A percentile compares a stretch with the other conserved stretches of the same genome.
phyloP scores from a whole-genome alignment of 2,329 filamentous ascomycete species.

The Cadophora luteo-olivacea region DNA sequence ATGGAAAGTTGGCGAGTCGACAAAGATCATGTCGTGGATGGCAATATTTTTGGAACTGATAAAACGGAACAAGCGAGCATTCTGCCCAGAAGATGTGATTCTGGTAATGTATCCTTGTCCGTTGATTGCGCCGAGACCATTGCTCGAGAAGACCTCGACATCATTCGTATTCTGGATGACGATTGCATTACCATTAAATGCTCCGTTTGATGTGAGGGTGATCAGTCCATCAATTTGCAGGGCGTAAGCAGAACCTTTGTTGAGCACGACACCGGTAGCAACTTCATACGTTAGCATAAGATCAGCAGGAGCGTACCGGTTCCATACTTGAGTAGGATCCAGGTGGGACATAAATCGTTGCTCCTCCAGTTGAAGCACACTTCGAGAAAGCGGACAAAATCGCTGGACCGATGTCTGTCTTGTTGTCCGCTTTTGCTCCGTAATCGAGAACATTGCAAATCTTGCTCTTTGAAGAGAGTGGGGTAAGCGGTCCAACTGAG shows the following conservation, averaged over 20 bases:
- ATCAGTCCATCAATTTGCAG: conserved; percentile 47
- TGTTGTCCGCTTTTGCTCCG: conserved; percentile 43
- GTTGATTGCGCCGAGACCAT: conserved; percentile 45
- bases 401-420: conserved; percentile 44
- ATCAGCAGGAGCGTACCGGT: neutral
- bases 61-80: conserved; percentile 32
- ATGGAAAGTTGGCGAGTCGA: conserved; percentile 47
- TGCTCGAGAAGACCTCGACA: conserved; percentile 47
- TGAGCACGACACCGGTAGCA: conserved; percentile 29
- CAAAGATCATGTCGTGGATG: conserved; percentile 45
- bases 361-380: conserved; percentile 39
- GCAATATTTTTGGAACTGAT: conserved; percentile 38
- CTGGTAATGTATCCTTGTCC: conserved; percentile 47
- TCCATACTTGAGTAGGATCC: conserved; percentile 29
- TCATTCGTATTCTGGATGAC: conserved; percentile 38
- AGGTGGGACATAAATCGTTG: conserved; percentile 32
- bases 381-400: conserved; percentile 41
- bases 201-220: conserved; percentile 29
- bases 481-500: conserved; percentile 42
- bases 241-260: conserved; percentile 46
- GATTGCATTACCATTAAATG: conserved; percentile 32
- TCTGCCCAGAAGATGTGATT: conserved; percentile 41
- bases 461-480: conserved; percentile 39
- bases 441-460: conserved; percentile 46
- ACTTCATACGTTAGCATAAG: conserved; percentile 19